Evolutionary conservation across 441 rosid genomes (phyloP).

Genomic region (Metrosideros polymorpha): DNA sequence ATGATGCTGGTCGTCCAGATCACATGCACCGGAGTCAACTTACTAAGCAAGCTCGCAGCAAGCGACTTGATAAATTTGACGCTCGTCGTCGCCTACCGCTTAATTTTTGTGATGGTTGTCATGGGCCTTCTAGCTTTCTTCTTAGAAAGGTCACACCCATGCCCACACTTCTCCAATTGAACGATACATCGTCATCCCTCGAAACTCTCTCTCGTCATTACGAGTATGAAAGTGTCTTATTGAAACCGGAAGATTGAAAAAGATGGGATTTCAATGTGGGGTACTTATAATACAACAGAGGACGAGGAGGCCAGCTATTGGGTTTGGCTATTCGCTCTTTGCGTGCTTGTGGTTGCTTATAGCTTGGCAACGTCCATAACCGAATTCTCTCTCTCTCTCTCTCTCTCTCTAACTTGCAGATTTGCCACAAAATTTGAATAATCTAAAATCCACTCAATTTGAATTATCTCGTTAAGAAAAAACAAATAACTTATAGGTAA

Average conservation of each 20-base stretch:
- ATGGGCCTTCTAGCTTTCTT: slow-evolving; percentile 31
- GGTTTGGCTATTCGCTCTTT: background rate
- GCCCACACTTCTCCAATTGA: background rate
- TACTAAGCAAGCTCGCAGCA: slow-evolving; percentile 26
- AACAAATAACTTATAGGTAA: too few relatives aligned
- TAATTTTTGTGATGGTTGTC: slow-evolving; percentile 23
- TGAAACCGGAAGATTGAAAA: too few relatives aligned
- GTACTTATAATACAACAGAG: background rate
- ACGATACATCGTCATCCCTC: too few relatives aligned
- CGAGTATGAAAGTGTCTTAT: background rate
- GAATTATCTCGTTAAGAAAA: too few relatives aligned
- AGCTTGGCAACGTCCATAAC: too few relatives aligned
- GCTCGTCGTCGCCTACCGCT: slow-evolving; percentile 32
- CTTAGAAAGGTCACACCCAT: slow-evolving; percentile 22
- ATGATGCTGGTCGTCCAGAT: slow-evolving; percentile 35
- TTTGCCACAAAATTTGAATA: too few relatives aligned
- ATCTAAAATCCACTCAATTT: too few relatives aligned
- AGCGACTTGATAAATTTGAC: slow-evolving; percentile 28
- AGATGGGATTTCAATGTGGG: background rate
- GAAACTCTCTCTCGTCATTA: too few relatives aligned
- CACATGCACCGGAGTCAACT: slow-evolving; percentile 19
- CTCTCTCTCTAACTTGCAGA: background rate
- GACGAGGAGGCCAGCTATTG: background rate
- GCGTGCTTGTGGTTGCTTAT: background rate
- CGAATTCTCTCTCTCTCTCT: background rate